A percentile compares a stretch with the other conserved stretches of the same genome.
Conservation (phyloP, 495 filamentous ascomycete species). For the Penicillium pulvis region DNA sequence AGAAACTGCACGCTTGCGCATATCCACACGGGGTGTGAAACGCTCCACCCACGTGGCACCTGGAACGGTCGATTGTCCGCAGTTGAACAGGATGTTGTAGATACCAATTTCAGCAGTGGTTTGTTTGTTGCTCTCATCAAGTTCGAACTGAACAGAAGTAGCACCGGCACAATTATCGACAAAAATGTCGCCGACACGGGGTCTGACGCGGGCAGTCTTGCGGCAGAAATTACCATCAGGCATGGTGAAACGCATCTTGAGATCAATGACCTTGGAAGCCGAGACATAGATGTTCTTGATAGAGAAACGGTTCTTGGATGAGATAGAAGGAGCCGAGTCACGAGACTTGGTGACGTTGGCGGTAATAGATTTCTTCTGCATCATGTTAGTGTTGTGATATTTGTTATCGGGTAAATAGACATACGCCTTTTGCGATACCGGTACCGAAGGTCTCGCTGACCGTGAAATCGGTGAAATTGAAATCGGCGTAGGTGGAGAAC, state of each 20-base stretch:
- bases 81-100: slow-evolving; percentile 80
- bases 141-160: slow-evolving; percentile 72
- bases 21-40: neutral
- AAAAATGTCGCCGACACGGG: too few relatives aligned
- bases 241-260: slow-evolving; percentile 85
- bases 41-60: too few relatives aligned
- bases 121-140: slow-evolving; percentile 57
- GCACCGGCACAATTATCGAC: slow-evolving; percentile 85
- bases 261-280: slow-evolving; percentile 69
- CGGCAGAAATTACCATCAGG: slow-evolving; percentile 76
- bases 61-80: slow-evolving; percentile 38
- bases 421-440: slow-evolving; percentile 45
- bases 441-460: slow-evolving; percentile 60
- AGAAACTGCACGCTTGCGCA: neutral
- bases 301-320: slow-evolving; percentile 65
- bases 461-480: slow-evolving; percentile 71
- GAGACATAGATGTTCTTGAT: slow-evolving; percentile 71
- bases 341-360: slow-evolving; percentile 20
- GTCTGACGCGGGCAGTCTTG: slow-evolving; percentile 51
- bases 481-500: slow-evolving; percentile 69
- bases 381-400: slow-evolving; percentile 4
- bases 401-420: slow-evolving; percentile 10
- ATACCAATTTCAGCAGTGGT: slow-evolving; percentile 69
- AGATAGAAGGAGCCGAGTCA: slow-evolving; percentile 56
- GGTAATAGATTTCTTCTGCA: slow-evolving; percentile 30